Conservation (phyloP, 1,284 basidiomycete species). For the Ganoderma leucocontextum region DNA sequence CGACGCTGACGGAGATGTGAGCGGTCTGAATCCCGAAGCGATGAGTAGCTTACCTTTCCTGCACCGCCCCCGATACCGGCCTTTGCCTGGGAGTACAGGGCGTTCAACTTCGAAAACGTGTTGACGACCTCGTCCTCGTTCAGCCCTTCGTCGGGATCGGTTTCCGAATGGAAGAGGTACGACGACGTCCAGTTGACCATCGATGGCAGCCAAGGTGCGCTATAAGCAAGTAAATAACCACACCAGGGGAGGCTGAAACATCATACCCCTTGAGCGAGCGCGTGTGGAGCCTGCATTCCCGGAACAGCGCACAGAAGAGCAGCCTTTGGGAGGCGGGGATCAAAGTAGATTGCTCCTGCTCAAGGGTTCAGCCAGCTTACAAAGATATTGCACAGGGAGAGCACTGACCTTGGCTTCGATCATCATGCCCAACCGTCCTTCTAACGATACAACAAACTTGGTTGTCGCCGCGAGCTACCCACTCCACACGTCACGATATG, state of each 20-base stretch:
- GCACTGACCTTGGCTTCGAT: constrained; percentile 66
- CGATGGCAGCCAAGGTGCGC: constrained; percentile 64
- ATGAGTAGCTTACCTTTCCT: constrained; percentile 49
- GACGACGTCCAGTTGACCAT: constrained; percentile 54
- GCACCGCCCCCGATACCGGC: constrained; percentile 51
- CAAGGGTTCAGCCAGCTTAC: background rate
- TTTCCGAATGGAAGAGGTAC: constrained; percentile 50
- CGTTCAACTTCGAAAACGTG: constrained; percentile 54
- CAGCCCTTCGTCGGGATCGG: constrained; percentile 39
- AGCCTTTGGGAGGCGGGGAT: constrained; percentile 64
- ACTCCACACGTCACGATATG: background rate
- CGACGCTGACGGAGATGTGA: constrained; percentile 23
- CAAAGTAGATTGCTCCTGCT: constrained; percentile 58
- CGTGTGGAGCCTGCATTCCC: constrained; percentile 67
- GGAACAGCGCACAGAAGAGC: constrained; percentile 64
- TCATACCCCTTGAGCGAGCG: constrained; percentile 69
- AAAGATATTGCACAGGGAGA: background rate
- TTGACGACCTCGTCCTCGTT: constrained; percentile 52
- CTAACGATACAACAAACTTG: constrained; percentile 65
- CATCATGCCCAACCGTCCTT: constrained; percentile 63
- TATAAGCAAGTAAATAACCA: constrained; percentile 36
- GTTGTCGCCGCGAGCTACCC: constrained; percentile 45
- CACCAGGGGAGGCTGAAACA: constrained; percentile 9
- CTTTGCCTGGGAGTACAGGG: constrained; percentile 59
- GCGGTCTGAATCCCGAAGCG: background rate